These are phyloP conservation scores for Mortierella sp. DNA, from an alignment of 371 early-diverging fungal genomes.

Conservation along the genomic window DNA sequence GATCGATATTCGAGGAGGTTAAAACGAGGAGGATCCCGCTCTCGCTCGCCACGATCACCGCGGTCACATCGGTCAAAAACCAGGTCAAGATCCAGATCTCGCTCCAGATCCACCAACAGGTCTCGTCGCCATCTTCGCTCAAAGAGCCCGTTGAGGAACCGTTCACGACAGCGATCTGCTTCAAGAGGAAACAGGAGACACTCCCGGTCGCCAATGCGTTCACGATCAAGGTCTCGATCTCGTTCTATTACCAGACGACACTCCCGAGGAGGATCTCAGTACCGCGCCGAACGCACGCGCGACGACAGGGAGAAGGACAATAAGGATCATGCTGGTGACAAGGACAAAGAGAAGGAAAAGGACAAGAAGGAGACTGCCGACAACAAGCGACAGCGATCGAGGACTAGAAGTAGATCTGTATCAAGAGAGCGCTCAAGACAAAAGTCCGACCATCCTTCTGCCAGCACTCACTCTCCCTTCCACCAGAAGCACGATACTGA, in stretches of 20 bases:
- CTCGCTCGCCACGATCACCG: conserved; percentile 39
- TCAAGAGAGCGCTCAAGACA: background rate
- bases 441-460: background rate
- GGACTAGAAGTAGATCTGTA: background rate
- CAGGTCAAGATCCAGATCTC: conserved; percentile 29
- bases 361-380: conserved; percentile 2
- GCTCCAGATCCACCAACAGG: conserved; percentile 27
- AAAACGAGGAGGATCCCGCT: conserved; percentile 28
- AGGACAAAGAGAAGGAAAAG: conserved; percentile 12
- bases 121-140: conserved; percentile 34
- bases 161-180: conserved; percentile 23
- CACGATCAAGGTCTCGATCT: conserved; percentile 34
- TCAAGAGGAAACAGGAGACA: conserved; percentile 13
- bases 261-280: conserved; percentile 27
- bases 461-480: background rate
- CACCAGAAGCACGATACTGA: background rate
- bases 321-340: conserved; percentile 9
- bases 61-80: conserved; percentile 36
- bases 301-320: conserved; percentile 12
- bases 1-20: conserved; percentile 21
- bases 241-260: conserved; percentile 28
- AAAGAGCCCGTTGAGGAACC: conserved; percentile 19
- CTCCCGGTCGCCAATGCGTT: conserved; percentile 25
- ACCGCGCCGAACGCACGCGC: conserved; percentile 26
- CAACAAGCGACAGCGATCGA: conserved; percentile 2